These are phyloP conservation scores for Colletotrichum graminicola DNA, from an alignment of 2,329 filamentous ascomycete species.

Conservation along the genomic window DNA sequence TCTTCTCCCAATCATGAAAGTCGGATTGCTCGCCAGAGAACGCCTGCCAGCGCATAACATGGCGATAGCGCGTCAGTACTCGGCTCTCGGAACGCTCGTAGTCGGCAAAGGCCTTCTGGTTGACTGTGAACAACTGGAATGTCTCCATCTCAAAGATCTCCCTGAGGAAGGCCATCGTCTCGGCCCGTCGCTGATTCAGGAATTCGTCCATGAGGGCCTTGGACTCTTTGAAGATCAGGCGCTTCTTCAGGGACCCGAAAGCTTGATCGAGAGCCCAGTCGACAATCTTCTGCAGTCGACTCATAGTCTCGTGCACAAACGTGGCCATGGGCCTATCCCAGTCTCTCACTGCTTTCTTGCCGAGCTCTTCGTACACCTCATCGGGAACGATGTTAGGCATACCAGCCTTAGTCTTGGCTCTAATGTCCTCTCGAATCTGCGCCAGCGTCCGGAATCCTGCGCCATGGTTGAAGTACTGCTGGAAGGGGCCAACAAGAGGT, in stretches of 20 bases:
- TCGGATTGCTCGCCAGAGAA: conserved; percentile 49
- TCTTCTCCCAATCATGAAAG: conserved; percentile 55
- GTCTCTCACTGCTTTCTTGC: conserved; percentile 66
- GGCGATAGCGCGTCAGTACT: conserved; percentile 61
- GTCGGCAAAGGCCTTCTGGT: conserved; percentile 60
- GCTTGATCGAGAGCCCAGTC: conserved; percentile 60
- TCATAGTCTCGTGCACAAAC: conserved; percentile 62
- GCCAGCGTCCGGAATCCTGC: conserved; percentile 60
- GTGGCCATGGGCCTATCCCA: conserved; percentile 68
- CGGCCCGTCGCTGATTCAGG: conserved; percentile 54
- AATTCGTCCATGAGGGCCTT: conserved; percentile 58
- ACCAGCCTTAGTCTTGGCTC: conserved; percentile 66
- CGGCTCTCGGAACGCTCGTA: conserved; percentile 61
- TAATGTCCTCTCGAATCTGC: conserved; percentile 67
- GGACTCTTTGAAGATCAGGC: conserved; percentile 64
- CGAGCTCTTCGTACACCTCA: conserved; percentile 70
- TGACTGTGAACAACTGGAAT: conserved; percentile 69
- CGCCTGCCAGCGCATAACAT: conserved; percentile 62
- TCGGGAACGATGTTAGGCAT: conserved; percentile 70
- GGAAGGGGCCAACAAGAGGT: conserved; percentile 50
- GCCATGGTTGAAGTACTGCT: conserved; percentile 54
- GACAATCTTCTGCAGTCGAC: conserved; percentile 61
- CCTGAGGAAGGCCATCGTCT: conserved; percentile 54
- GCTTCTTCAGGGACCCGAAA: conserved; percentile 60
- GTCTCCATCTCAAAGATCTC: conserved; percentile 66